Percentiles rank a stretch among this genome's conserved stretches.
Evolutionary conservation across 176 grass and related monocot genomes (phyloP).

Genomic region (Phoenix dactylifera): DNA sequence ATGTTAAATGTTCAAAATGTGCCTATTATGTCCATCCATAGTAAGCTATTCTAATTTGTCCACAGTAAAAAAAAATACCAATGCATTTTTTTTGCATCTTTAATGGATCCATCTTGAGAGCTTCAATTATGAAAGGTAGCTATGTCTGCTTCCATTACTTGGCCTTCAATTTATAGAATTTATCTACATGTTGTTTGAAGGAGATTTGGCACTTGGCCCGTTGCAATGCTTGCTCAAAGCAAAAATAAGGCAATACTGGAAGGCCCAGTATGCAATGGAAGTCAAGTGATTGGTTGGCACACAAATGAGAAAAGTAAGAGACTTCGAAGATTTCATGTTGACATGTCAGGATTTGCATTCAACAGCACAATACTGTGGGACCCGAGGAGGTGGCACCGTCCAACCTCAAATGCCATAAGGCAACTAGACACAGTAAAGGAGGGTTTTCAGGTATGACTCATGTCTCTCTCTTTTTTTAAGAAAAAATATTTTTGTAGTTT

Average conservation of each 20-base stretch:
- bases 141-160: conserved; percentile 7
- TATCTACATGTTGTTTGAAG: conserved; percentile 25
- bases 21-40: too few relatives aligned
- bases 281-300: conserved; percentile 83
- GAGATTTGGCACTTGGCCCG: conserved; percentile 91
- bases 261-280: conserved; percentile 81
- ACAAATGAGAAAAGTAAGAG: conserved; percentile 63
- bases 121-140: too few relatives aligned
- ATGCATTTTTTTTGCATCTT: too few relatives aligned
- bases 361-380: conserved; percentile 98
- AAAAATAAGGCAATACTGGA: conserved; percentile 48
- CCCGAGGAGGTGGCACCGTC: conserved; percentile 49
- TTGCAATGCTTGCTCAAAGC: conserved; percentile 56
- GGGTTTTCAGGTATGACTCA: conserved; percentile 56
- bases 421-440: conserved; percentile 65
- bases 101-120: too few relatives aligned
- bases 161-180: background rate
- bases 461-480: background rate
- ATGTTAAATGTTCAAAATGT: too few relatives aligned
- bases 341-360: conserved; percentile 95
- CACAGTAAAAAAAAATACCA: too few relatives aligned
- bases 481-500: background rate
- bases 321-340: conserved; percentile 84
- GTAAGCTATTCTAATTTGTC: too few relatives aligned
- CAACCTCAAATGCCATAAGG: conserved; percentile 70